phyloP scores from a whole-genome alignment of 257 asterid species.

The Lithospermum erythrorhizon region DNA sequence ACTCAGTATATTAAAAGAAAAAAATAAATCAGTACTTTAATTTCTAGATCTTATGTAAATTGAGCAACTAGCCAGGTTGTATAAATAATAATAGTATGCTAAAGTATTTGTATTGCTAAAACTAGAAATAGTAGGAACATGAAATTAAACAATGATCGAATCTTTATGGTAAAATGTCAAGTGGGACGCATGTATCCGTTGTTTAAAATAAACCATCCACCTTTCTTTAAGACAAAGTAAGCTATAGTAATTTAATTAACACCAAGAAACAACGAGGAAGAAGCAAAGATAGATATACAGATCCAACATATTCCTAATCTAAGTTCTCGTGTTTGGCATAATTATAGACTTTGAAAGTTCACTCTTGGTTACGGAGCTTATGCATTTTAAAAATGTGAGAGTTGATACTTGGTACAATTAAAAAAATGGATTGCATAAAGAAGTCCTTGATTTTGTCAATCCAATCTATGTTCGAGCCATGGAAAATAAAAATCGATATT shows the following conservation, averaged over 20 bases:
- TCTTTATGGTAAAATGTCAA: neutral
- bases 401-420: neutral
- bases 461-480: too few relatives aligned
- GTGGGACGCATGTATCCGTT: neutral
- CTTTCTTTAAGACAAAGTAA: neutral
- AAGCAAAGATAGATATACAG: neutral
- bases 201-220: neutral
- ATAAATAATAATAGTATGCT: too few relatives aligned
- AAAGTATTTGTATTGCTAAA: neutral
- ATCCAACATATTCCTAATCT: neutral
- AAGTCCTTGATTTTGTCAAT: too few relatives aligned
- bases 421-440: neutral
- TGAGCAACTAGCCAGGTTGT: too few relatives aligned
- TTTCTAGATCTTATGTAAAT: too few relatives aligned
- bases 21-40: too few relatives aligned
- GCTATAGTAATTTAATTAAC: neutral
- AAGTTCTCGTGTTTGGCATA: neutral
- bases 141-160: neutral
- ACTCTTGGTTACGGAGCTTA: neutral
- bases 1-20: too few relatives aligned
- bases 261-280: neutral
- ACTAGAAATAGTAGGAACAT: too few relatives aligned
- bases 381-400: neutral
- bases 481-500: too few relatives aligned
- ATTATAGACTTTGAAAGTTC: too few relatives aligned